A percentile compares a stretch with the other conserved stretches of the same genome.
Evolutionary conservation across 1,284 basidiomycete genomes (phyloP).

Genomic region (Gomphus sp.): DNA sequence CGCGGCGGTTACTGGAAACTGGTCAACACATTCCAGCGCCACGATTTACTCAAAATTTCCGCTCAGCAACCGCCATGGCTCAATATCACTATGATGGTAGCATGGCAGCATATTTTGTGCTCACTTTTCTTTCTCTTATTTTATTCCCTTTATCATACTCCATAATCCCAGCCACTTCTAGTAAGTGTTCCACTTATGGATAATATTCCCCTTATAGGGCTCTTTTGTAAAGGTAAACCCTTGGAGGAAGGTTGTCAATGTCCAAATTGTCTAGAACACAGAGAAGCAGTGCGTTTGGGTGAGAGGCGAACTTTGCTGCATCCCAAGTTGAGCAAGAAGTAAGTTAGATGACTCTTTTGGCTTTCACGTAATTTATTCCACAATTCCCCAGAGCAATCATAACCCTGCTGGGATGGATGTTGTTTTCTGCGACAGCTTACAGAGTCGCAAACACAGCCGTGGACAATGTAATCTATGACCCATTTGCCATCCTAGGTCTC

Average conservation of each 20-base stretch:
- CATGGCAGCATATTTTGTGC: slow-evolving; percentile 84
- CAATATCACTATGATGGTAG: slow-evolving; percentile 84
- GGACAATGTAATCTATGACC: slow-evolving; percentile 80
- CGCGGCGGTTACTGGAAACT: background rate
- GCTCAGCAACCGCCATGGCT: slow-evolving; percentile 40
- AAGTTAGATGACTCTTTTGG: background rate
- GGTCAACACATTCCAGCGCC: slow-evolving; percentile 1
- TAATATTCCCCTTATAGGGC: slow-evolving; percentile 14
- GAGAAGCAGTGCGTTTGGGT: slow-evolving; percentile 34
- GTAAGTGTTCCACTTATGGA: slow-evolving; percentile 23
- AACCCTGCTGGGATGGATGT: slow-evolving; percentile 66
- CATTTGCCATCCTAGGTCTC: slow-evolving; percentile 91
- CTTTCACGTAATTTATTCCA: background rate
- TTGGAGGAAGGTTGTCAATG: slow-evolving; percentile 51
- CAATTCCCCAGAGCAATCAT: slow-evolving; percentile 33
- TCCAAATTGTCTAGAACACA: slow-evolving; percentile 51
- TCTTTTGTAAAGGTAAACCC: slow-evolving; percentile 11
- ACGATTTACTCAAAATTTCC: background rate
- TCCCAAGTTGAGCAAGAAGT: slow-evolving; percentile 26
- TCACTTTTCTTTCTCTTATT: slow-evolving; percentile 76
- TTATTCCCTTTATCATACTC: slow-evolving; percentile 70
- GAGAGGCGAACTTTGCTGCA: slow-evolving; percentile 36
- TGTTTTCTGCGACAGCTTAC: slow-evolving; percentile 63
- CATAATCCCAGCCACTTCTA: slow-evolving; percentile 27
- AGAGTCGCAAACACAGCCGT: slow-evolving; percentile 50